Percentiles rank a stretch among this genome's conserved stretches.
These are phyloP conservation scores for Lachancea nothofagi DNA, from an alignment of 805 yeast genomes.

Conservation along the genomic window DNA sequence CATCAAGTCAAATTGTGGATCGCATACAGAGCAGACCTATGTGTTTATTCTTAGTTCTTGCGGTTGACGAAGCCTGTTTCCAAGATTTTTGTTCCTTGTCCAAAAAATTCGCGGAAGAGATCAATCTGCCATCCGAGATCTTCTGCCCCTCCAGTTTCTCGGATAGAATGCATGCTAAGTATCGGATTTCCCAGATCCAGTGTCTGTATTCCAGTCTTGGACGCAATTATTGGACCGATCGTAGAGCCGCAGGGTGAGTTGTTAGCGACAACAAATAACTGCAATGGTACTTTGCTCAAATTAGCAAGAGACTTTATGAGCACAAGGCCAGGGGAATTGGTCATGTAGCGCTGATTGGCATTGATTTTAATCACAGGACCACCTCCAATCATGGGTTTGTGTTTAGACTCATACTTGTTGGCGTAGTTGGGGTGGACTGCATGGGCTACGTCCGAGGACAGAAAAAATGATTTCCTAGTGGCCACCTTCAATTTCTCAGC, in stretches of 20 bases:
- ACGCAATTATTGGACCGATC: constrained; percentile 89
- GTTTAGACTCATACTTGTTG: constrained; percentile 66
- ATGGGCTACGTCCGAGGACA: constrained; percentile 96
- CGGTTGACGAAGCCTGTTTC: constrained; percentile 2
- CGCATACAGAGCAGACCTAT: background rate
- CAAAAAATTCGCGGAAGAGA: constrained; percentile 61
- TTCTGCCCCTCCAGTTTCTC: constrained; percentile 82
- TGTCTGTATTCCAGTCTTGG: constrained; percentile 81
- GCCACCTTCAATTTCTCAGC: constrained; percentile 45
- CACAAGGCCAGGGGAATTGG: constrained; percentile 86
- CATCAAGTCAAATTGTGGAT: no score
- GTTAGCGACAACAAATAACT: constrained; percentile 86
- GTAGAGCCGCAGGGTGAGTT: constrained; percentile 95
- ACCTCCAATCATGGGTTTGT: constrained; percentile 72
- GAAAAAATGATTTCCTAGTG: constrained; percentile 72
- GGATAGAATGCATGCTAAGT: constrained; percentile 85
- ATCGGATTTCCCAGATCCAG: constrained; percentile 90
- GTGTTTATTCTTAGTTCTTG: constrained; percentile 27
- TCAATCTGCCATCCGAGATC: constrained; percentile 62
- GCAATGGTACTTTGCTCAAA: constrained; percentile 69
- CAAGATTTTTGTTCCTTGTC: constrained; percentile 39
- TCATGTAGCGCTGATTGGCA: constrained; percentile 93
- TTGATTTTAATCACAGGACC: constrained; percentile 94
- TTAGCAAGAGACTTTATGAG: constrained; percentile 69
- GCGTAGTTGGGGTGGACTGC: constrained; percentile 93